phyloP scores from a whole-genome alignment of 345 rosid species.

The Aegle marmelos region DNA sequence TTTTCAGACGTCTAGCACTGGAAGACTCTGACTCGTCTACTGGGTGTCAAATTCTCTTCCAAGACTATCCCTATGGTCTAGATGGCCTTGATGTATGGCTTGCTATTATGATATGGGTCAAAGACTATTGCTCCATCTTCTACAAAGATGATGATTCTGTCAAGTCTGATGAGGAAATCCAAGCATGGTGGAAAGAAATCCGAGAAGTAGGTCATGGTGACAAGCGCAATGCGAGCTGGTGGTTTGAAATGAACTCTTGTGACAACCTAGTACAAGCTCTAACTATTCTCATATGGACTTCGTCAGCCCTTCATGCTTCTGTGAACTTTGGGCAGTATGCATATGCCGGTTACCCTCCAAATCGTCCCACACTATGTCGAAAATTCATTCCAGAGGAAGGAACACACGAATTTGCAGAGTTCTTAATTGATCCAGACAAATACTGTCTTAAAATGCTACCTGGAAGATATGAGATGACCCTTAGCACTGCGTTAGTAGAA shows the following conservation, averaged over 20 bases:
- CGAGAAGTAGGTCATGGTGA: slow-evolving; percentile 53
- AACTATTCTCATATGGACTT: slow-evolving; percentile 57
- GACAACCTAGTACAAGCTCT: slow-evolving; percentile 35
- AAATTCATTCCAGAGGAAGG: slow-evolving; percentile 51
- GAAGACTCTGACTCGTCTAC: slow-evolving; percentile 33
- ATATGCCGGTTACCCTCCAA: slow-evolving; percentile 56
- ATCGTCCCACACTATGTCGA: slow-evolving; percentile 43
- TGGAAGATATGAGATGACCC: slow-evolving; percentile 33
- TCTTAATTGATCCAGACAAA: slow-evolving; percentile 40
- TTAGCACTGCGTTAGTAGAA: slow-evolving; percentile 41
- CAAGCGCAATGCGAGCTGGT: slow-evolving; percentile 45
- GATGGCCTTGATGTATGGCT: slow-evolving; percentile 63
- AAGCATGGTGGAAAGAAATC: slow-evolving; percentile 67
- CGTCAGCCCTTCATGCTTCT: slow-evolving; percentile 60
- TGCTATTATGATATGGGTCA: slow-evolving; percentile 53
- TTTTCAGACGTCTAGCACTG: slow-evolving; percentile 50
- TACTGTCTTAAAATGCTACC: slow-evolving; percentile 50
- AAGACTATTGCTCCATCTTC: slow-evolving; percentile 46
- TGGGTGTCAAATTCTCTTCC: slow-evolving; percentile 42
- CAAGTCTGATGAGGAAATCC: slow-evolving; percentile 46
- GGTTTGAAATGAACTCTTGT: slow-evolving; percentile 39
- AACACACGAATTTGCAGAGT: slow-evolving; percentile 31
- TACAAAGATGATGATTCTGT: slow-evolving; percentile 44
- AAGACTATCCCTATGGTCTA: slow-evolving; percentile 62
- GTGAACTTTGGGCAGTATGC: slow-evolving; percentile 58